Evolutionary conservation across 768 basidiomycete species (phyloP).

Genomic region (Macrolepiota albuminosa): DNA sequence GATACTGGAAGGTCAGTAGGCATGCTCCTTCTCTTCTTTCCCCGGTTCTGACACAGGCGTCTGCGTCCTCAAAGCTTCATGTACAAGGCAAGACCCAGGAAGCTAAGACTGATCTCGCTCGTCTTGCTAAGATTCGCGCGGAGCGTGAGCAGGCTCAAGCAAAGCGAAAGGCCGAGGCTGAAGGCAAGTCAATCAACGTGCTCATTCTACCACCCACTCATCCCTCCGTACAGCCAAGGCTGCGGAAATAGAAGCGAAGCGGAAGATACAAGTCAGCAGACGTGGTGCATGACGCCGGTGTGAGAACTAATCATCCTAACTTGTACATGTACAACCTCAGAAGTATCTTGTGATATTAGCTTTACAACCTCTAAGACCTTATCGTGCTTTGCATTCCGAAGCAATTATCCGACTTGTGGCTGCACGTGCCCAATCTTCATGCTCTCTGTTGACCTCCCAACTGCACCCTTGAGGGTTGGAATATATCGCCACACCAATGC

Average conservation of each 20-base stretch:
- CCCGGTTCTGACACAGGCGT: background rate
- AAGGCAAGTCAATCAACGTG: conserved; percentile 45
- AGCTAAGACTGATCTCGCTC: conserved; percentile 83
- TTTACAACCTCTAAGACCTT: background rate
- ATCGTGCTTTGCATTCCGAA: background rate
- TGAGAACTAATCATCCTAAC: background rate
- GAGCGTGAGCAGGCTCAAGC: conserved; percentile 87
- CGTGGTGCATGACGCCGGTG: conserved; percentile 6
- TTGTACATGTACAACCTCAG: conserved; percentile 1
- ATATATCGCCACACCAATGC: background rate
- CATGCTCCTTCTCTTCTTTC: background rate
- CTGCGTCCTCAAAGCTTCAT: conserved; percentile 47
- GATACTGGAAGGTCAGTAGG: conserved; percentile 72
- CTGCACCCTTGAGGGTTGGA: background rate
- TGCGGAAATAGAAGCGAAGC: conserved; percentile 60
- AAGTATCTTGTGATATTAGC: background rate
- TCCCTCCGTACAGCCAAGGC: conserved; percentile 46
- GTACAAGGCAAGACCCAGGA: conserved; percentile 83
- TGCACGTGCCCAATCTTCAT: too few relatives aligned
- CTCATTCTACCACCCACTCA: background rate
- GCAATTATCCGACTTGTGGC: background rate
- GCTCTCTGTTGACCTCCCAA: background rate
- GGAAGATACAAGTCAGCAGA: conserved; percentile 33
- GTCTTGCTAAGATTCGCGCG: conserved; percentile 79
- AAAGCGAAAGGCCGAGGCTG: conserved; percentile 83